Base-by-base conservation (phyloP, 805 yeast species). In the Clavispora fructus region DNA sequence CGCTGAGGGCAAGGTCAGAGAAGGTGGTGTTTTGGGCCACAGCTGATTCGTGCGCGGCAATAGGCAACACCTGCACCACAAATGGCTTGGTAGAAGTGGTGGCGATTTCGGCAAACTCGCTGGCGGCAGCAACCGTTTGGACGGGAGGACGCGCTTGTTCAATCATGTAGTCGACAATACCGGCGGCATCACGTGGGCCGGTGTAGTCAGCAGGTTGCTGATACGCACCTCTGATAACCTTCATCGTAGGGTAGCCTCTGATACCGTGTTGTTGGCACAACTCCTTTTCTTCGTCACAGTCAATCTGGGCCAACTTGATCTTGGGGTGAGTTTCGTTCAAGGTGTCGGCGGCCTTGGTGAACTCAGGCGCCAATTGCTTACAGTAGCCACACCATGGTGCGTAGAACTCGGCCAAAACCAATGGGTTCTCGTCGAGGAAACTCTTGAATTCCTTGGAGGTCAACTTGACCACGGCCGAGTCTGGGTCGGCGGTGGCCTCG, bases 341-440 rank as follows among this genome's bases (percentile, higher is more conserved):
- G 16, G 60, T 56, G 55, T 83, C 81, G 42, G 92, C 88, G 43
- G 96, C 96, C 56, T 78, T 67, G 44, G 81, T 73, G 56, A 77
- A 87, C 65, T 88, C 84, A 31, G 96, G 96, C 11, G 89, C 96
- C 54, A 88, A 71, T 42, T 78, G 78, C 74, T 91, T 89, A 77
- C 97, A 91, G 72, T 91, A 94, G 14, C 97, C 97, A 76, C 97
- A 91, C 97, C 98, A 92, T 64, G 97, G 95, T 14, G 96, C 96
- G 65, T 84, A 88, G 69, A 88, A 88, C 68, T 88, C 95, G 17
- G 92, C 85, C 51, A 88, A 70, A 19, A 88, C 95, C 55, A 91
- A 74, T 31, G 89, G 86, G 71, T 91, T 85, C 46, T 76, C 80
- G 41, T 71, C 67, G 53, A 92, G 68, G 66, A 87, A 88, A 13